phyloP scores from a whole-genome alignment of 2,329 filamentous ascomycete species.

The Penicillium sumatraense region DNA sequence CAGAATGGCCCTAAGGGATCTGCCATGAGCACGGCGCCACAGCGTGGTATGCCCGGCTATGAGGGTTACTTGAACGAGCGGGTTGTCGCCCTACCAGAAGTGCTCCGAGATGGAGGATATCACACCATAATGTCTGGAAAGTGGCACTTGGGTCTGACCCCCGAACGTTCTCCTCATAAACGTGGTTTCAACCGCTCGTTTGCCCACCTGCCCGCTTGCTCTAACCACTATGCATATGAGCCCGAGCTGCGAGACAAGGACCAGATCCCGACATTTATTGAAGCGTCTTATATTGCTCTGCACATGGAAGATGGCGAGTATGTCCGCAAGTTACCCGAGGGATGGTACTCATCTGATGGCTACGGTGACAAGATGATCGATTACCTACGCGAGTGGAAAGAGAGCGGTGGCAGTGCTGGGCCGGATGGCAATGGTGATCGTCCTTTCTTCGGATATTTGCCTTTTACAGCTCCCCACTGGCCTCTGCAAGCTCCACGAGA shows the following conservation, averaged over 20 bases:
- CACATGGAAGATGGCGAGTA: slow-evolving; percentile 52
- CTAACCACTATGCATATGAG: slow-evolving; percentile 62
- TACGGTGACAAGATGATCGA: slow-evolving; percentile 59
- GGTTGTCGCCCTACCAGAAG: slow-evolving; percentile 41
- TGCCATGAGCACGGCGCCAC: slow-evolving; percentile 57
- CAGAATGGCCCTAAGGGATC: slow-evolving; percentile 59
- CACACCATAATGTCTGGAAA: slow-evolving; percentile 43
- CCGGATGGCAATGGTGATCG: slow-evolving; percentile 32
- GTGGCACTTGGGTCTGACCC: slow-evolving; percentile 46
- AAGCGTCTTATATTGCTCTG: slow-evolving; percentile 49
- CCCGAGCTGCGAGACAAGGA: slow-evolving; percentile 48
- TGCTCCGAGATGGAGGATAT: slow-evolving; percentile 41
- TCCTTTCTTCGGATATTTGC: slow-evolving; percentile 55
- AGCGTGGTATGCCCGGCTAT: slow-evolving; percentile 55
- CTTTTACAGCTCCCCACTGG: slow-evolving; percentile 59
- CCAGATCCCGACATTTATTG: slow-evolving; percentile 46
- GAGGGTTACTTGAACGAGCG: slow-evolving; percentile 42
- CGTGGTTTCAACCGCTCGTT: slow-evolving; percentile 65
- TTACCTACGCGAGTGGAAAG: slow-evolving; percentile 57
- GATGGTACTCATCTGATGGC: slow-evolving; percentile 59
- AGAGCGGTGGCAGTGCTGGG: slow-evolving; percentile 30
- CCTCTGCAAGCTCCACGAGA: slow-evolving; percentile 56
- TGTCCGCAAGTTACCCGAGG: slow-evolving; percentile 53
- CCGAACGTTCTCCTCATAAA: slow-evolving; percentile 59
- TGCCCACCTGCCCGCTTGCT: slow-evolving; percentile 64